phyloP scores from a whole-genome alignment of 352 stramenopile genomes.

The Pythium pyrilobum region DNA sequence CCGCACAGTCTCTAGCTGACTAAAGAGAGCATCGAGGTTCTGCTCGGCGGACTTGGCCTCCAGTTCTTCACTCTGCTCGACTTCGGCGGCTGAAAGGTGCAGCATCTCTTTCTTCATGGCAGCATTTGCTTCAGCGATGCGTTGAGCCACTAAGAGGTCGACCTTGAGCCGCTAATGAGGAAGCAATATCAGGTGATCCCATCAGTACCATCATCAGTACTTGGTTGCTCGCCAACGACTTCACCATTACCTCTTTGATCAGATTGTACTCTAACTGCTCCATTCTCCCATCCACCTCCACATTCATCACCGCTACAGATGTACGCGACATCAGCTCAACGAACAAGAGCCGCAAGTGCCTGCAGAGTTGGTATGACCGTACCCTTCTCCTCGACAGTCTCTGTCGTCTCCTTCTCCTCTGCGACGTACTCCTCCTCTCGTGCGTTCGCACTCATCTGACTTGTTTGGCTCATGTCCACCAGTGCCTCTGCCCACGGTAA shows the following conservation, averaged over 20 bases:
- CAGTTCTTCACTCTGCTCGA: slow-evolving; percentile 9
- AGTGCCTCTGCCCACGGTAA: slow-evolving; percentile 62
- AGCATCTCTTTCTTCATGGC: slow-evolving; percentile 64
- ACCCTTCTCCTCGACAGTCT: neutral
- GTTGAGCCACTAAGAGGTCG: slow-evolving; percentile 66
- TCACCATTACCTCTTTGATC: slow-evolving; percentile 72
- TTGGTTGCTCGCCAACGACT: no score
- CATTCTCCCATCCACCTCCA: slow-evolving; percentile 12
- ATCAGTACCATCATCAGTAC: no score
- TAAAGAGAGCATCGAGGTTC: slow-evolving; percentile 41
- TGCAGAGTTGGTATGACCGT: no score
- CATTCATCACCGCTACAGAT: no score
- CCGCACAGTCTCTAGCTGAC: slow-evolving; percentile 38
- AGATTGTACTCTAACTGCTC: slow-evolving; percentile 50
- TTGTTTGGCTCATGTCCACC: slow-evolving; percentile 38
- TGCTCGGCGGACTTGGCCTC: slow-evolving; percentile 28
- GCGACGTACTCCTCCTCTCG: neutral
- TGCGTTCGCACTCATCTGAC: neutral
- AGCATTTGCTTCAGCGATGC: slow-evolving; percentile 53
- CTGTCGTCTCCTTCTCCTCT: neutral
- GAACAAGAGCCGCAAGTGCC: no score
- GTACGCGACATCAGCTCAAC: no score
- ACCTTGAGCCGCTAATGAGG: slow-evolving; percentile 62
- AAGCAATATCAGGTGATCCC: neutral
- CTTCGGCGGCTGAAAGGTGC: slow-evolving; percentile 34